These are phyloP conservation scores for Colletotrichum magnum DNA, from an alignment of 2,329 filamentous ascomycete species.

Conservation along the genomic window DNA sequence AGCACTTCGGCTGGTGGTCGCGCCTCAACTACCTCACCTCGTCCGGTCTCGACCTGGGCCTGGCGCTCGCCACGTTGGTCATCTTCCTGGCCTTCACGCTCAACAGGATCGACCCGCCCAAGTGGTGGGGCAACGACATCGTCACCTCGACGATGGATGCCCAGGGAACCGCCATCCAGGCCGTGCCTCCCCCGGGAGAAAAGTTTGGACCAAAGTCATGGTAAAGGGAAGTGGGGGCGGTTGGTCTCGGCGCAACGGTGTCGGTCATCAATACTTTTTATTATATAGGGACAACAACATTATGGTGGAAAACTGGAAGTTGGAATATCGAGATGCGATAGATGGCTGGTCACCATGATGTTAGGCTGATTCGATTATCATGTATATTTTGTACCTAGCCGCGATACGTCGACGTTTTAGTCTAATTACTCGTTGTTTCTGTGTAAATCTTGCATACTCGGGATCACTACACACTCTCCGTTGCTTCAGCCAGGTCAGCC, in stretches of 20 bases:
- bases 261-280: not conserved
- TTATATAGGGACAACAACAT: constrained; percentile 4
- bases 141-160: constrained; percentile 74
- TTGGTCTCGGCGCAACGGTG: too few species aligned
- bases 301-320: not conserved
- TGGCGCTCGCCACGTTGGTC: constrained; percentile 76
- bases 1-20: constrained; percentile 79
- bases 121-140: constrained; percentile 79
- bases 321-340: constrained; percentile 14
- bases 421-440: constrained; percentile 15
- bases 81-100: constrained; percentile 80
- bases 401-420: not conserved
- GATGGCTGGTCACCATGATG: constrained; percentile 20
- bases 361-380: constrained; percentile 15
- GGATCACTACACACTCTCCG: too few species aligned
- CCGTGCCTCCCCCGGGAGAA: constrained; percentile 64
- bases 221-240: constrained; percentile 49
- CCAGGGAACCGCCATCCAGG: constrained; percentile 70
- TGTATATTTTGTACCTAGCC: constrained; percentile 30
- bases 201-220: constrained; percentile 73
- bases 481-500: too few species aligned
- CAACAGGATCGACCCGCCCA: constrained; percentile 71
- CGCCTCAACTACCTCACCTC: constrained; percentile 81
- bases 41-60: constrained; percentile 77
- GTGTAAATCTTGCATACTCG: not conserved